Percentiles rank a stretch among this genome's conserved stretches.
Evolutionary conservation across 2,329 filamentous ascomycete genomes (phyloP).

Genomic region (Talaromyces sp.): DNA sequence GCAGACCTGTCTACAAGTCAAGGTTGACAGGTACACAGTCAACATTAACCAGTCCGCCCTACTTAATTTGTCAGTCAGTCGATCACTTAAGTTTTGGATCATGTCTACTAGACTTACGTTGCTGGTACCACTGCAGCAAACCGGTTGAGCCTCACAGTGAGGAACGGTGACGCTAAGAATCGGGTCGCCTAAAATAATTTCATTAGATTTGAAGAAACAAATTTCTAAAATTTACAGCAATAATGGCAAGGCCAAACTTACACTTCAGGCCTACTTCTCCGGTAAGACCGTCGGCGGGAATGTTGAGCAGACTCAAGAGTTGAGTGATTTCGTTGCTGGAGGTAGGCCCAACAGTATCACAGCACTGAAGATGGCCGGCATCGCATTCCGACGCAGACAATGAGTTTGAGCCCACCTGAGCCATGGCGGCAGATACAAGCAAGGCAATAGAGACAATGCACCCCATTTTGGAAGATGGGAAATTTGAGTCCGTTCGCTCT

Average conservation of each 20-base stretch:
- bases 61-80: background rate
- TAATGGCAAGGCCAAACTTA: background rate
- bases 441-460: background rate
- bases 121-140: background rate
- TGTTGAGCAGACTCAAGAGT: background rate
- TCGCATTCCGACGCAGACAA: background rate
- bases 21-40: background rate
- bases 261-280: background rate
- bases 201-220: background rate
- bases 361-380: background rate
- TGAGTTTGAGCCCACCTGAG: background rate
- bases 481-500: background rate
- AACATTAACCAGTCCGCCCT: background rate
- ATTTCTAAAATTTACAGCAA: background rate
- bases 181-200: background rate
- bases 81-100: background rate
- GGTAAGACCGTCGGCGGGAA: background rate
- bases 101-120: background rate
- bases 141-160: background rate
- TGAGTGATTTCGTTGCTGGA: background rate
- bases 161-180: background rate
- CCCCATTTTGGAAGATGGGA: background rate
- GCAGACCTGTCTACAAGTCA: background rate
- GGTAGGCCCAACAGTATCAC: background rate
- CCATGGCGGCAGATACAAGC: background rate